A percentile compares a stretch with the other conserved stretches of the same genome.
phyloP scores from a whole-genome alignment of 495 filamentous ascomycete genomes.

The Viridothelium virens region DNA sequence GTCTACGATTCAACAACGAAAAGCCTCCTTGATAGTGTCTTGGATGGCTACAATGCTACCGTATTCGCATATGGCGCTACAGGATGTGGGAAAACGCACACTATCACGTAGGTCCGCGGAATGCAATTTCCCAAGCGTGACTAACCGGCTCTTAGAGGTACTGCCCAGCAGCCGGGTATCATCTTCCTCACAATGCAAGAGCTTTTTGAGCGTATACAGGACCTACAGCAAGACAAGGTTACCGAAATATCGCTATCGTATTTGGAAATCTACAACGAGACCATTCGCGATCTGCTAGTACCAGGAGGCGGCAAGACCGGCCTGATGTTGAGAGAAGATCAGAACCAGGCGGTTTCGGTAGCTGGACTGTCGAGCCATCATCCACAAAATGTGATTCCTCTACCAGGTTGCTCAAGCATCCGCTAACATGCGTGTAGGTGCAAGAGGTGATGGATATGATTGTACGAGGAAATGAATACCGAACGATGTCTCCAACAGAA shows the following conservation, averaged over 20 bases:
- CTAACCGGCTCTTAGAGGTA: constrained; percentile 51
- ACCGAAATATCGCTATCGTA: constrained; percentile 92
- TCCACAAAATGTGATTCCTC: constrained; percentile 58
- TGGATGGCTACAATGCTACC: constrained; percentile 97
- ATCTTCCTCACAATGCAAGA: constrained; percentile 99
- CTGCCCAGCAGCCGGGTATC: constrained; percentile 86
- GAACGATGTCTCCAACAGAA: constrained; percentile 94
- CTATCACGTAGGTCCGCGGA: constrained; percentile 49
- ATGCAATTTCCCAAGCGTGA: neutral
- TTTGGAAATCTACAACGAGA: constrained; percentile 99
- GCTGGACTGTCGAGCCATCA: constrained; percentile 86
- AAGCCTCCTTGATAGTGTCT: constrained; percentile 80
- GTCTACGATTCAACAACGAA: constrained; percentile 94
- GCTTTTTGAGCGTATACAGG: constrained; percentile 89
- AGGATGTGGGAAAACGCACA: constrained; percentile 97
- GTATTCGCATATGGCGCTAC: constrained; percentile 98
- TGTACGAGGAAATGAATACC: constrained; percentile 83
- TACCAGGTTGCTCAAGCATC: neutral
- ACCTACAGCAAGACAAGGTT: constrained; percentile 72
- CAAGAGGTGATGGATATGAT: constrained; percentile 99
- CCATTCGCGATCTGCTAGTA: constrained; percentile 88
- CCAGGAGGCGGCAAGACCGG: constrained; percentile 78
- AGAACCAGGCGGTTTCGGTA: constrained; percentile 87
- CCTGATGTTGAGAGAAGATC: constrained; percentile 90
- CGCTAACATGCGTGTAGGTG: constrained; percentile 25